Evolutionary conservation across 2,329 filamentous ascomycete species (phyloP).

Genomic region (Sclerotinia sclerotiorum): DNA sequence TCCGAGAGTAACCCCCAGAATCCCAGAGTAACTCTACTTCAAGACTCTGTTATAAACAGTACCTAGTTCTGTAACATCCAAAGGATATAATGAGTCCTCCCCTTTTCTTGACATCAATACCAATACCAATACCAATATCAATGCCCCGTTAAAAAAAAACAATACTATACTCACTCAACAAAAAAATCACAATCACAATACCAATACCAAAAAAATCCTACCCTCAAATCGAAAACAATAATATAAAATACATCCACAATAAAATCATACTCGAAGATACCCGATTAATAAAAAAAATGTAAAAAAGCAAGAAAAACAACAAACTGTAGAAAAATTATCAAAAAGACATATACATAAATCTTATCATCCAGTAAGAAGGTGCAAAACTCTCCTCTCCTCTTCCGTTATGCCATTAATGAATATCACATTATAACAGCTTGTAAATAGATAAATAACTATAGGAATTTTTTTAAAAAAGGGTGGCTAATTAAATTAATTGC

Average conservation of each 20-base stretch:
- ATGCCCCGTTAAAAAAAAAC: background rate
- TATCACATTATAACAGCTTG: background rate
- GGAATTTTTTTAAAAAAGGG: background rate
- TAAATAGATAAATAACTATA: background rate
- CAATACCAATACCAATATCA: too few relatives aligned
- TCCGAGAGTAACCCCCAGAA: background rate
- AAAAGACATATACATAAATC: background rate
- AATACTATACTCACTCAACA: background rate
- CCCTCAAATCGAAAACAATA: background rate
- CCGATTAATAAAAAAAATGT: too few relatives aligned
- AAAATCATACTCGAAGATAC: background rate
- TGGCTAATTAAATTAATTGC: background rate
- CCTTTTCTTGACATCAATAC: too few relatives aligned
- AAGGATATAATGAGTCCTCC: background rate
- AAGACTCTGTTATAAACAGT: background rate
- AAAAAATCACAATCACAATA: background rate
- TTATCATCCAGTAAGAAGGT: background rate
- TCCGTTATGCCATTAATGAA: background rate
- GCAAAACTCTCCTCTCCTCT: background rate
- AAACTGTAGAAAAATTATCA: too few relatives aligned
- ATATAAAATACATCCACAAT: background rate
- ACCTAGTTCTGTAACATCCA: background rate
- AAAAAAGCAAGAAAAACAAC: background rate
- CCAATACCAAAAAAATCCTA: background rate
- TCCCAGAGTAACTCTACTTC: background rate